Evolutionary conservation across 805 yeast species (phyloP).

Genomic region (Ogataea methylovora): DNA sequence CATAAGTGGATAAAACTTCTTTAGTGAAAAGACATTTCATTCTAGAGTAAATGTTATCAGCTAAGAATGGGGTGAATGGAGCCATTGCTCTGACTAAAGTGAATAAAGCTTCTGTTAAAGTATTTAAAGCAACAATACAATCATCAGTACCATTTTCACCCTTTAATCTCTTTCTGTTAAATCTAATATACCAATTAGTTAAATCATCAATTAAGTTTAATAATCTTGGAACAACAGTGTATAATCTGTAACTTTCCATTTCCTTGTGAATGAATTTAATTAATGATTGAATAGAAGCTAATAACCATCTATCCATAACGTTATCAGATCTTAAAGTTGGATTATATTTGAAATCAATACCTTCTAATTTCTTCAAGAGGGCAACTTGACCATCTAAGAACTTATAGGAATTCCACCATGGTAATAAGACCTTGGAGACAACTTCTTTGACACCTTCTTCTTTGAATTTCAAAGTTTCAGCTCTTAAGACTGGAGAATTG

Average conservation of each 20-base stretch:
- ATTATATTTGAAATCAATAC: conserved; percentile 66
- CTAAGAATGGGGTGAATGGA: conserved; percentile 94
- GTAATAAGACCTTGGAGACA: conserved; percentile 88
- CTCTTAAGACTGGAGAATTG: conserved; percentile 95
- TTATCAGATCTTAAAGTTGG: conserved; percentile 59
- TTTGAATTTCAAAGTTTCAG: conserved; percentile 93
- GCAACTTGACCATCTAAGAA: conserved; percentile 94
- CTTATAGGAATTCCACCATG: conserved; percentile 98
- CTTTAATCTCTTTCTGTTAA: conserved; percentile 96
- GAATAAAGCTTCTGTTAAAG: conserved; percentile 83
- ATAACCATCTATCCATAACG: conserved; percentile 96
- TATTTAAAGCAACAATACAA: conserved; percentile 79
- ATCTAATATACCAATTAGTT: conserved; percentile 98
- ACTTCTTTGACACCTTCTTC: conserved; percentile 99
- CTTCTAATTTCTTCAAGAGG: conserved; percentile 68
- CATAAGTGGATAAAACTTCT: conserved; percentile 41
- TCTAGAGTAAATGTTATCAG: conserved; percentile 82
- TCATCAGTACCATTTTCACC: conserved; percentile 87
- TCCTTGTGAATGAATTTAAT: conserved; percentile 80
- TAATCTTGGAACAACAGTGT: conserved; percentile 92
- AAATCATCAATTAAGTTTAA: conserved; percentile 84
- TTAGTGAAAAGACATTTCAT: conserved; percentile 56
- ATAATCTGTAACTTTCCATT: conserved; percentile 84
- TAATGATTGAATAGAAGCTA: conserved; percentile 93
- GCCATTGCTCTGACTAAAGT: conserved; percentile 95